Base-by-base conservation (phyloP, 371 early-diverging fungal genomes). In the Globomyces sp. region DNA sequence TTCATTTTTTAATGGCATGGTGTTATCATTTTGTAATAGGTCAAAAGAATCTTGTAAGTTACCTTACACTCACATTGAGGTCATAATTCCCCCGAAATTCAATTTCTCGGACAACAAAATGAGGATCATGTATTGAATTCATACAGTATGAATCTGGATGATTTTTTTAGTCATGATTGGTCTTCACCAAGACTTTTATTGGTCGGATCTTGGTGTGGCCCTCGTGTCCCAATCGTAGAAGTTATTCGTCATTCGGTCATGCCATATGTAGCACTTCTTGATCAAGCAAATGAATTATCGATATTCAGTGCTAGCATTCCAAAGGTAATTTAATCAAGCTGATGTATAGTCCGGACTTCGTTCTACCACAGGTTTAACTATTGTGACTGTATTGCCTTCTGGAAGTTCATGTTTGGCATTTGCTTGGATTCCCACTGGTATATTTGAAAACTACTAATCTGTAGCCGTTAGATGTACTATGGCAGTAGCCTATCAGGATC, bases 81-180 rank as follows among this genome's bases (percentile, higher is more conserved):
- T 24, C 24, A 60, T 60, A 10, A 46, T 34, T 10, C 46, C 13
- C 61, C 90, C 1, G 90, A 92, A 58, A 73, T 92, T 2, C 78
- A 78, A 0, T 70, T 92, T 51, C 63, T 90, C 1, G 86, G 85
- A 2, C 80, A 83, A 44, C 81, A 80, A 64, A 74, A 61, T n/a
- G 24, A 63, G 0, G 81, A 86, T 47, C 90, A 91, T 0, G 84
- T 86, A 1, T 60, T 91, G 11, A 77, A 83, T 67, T 80, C 82
- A 39, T 92, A 87, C 66, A 83, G 86, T 6, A 80, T 90, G 66
- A 87, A 89, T 63, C 72, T 92, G 48, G 83, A 90, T 62, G 91
- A 92, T 68, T 87, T 92, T 48, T 85, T 92, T 53, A 89, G 88
- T 50, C 77, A 80, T 0, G 78, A 85, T 0, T 80, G 84, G 68